Evolutionary conservation across 1,284 basidiomycete genomes (phyloP), one percentile per base, ranked within the genome.

Genomic region (Austropuccinia psidii): DNA sequence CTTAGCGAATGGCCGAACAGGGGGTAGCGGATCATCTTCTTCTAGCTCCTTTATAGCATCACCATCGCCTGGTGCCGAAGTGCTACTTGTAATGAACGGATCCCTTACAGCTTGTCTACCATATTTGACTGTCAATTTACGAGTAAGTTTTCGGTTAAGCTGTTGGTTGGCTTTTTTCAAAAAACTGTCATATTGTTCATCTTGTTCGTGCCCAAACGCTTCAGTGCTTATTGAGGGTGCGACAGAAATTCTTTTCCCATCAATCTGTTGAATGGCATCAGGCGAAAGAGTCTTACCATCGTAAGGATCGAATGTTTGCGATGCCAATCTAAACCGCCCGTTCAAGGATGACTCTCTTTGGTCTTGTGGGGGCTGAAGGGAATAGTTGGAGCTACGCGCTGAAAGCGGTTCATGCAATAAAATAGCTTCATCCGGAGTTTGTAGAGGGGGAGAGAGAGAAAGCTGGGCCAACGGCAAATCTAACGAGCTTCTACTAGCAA

Each of bases 141-240:
- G 33, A 9, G 72, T 74, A 41, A 74, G 49, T 27, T 54, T 57
- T 27, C 72, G 72, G 39, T 49, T 66, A 6, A 74, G 43, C 66
- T 74, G 72, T 15, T 52, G 61, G 31, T 74, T 74, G 17, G 72
- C 72, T 33, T 74, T 74, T 37, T 24, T 58, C 9, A 74, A 39
- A 31, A 74, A 74, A 49, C 72, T 66, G 11, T 54, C 62, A 33
- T 66, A 74, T 58, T 66, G 72, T 7, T 74, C 72, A n/a, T 74
- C 43, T 7, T 74, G 41, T 17, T 74, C 62, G 19, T 37, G 60
- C 9, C 24, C 54, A n/a, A 39, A 15, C 13, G 31, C 29, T 21
- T 62, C 52, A 7, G 55, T n/a, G 19, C 47, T 39, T 9, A 60
- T 13, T 37, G 58, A 61, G 1, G 70, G 70, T 8, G 50, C 70